These are phyloP conservation scores for Gastrodia elata DNA, from an alignment of 106 monocot species.

Conservation along the genomic window DNA sequence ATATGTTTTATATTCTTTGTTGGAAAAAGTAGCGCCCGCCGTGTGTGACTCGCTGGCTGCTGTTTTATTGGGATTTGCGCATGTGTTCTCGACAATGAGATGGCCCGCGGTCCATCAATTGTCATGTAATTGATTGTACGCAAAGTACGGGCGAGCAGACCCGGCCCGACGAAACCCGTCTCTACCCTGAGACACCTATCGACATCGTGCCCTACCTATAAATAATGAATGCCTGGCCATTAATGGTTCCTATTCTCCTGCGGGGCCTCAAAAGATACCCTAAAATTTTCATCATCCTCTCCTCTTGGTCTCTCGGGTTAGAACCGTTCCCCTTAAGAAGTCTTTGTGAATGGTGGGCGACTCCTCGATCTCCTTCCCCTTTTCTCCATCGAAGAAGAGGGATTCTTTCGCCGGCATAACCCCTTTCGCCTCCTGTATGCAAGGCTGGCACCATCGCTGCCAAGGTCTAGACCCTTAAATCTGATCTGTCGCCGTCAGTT, in stretches of 20 bases:
- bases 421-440: conserved; percentile 12
- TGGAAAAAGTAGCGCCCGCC: not conserved
- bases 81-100: not conserved
- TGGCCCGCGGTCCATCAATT: too few relatives aligned
- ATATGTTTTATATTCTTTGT: too few relatives aligned
- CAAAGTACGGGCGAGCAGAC: not conserved
- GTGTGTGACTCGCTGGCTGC: not conserved
- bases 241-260: not conserved
- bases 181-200: not conserved
- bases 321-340: not conserved
- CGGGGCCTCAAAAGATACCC: not conserved
- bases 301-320: too few relatives aligned
- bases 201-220: not conserved
- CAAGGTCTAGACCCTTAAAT: conserved; percentile 7
- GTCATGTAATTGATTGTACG: not conserved
- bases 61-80: not conserved
- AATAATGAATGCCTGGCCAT: too few relatives aligned
- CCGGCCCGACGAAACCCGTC: not conserved
- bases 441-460: conserved; percentile 10
- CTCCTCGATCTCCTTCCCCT: conserved; percentile 2
- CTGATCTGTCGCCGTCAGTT: not conserved
- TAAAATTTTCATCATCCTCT: not conserved
- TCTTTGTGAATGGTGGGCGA: conserved; percentile 9
- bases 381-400: conserved; percentile 4
- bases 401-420: not conserved